Evolutionary conservation across 2,329 filamentous ascomycete species (phyloP).

Genomic region (Purpureocillium lavendulum): DNA sequence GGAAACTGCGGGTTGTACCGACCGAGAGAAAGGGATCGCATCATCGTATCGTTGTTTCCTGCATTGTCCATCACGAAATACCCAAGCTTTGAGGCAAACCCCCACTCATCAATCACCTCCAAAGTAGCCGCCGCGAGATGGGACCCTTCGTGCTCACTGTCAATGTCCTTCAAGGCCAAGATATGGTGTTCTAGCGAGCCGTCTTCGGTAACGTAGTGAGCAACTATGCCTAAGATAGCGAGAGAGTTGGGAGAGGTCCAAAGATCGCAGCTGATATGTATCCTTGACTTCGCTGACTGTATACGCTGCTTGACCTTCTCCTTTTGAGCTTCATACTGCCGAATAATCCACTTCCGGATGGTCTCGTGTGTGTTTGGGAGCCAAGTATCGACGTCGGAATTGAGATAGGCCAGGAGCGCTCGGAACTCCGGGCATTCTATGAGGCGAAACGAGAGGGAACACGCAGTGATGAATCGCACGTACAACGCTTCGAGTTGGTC

Average conservation of each 20-base stretch:
- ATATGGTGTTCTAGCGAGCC: neutral
- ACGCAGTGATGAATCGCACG: neutral
- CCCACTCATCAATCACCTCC: constrained; percentile 4
- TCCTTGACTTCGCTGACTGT: neutral
- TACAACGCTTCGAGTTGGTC: neutral
- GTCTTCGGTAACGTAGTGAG: constrained; percentile 3
- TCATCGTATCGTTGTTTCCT: constrained; percentile 6
- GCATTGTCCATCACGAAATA: constrained; percentile 6
- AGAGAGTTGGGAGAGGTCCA: constrained; percentile 2
- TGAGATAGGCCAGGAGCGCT: constrained; percentile 1
- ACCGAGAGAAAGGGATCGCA: constrained; percentile 1
- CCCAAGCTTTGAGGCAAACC: constrained; percentile 3
- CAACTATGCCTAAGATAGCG: constrained; percentile 1
- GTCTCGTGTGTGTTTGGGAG: constrained; percentile 1
- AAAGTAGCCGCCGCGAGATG: constrained; percentile 2
- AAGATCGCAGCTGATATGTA: no score
- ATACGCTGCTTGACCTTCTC: constrained; percentile 2
- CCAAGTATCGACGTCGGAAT: neutral
- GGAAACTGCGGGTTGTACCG: constrained; percentile 3
- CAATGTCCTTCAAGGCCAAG: constrained; percentile 5
- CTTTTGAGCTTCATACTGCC: constrained; percentile 1
- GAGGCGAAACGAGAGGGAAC: neutral
- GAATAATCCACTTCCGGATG: neutral
- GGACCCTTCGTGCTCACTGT: constrained; percentile 5
- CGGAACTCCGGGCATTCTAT: neutral